phyloP scores from a whole-genome alignment of 768 basidiomycete genomes.

The Podaxis rugospora region DNA sequence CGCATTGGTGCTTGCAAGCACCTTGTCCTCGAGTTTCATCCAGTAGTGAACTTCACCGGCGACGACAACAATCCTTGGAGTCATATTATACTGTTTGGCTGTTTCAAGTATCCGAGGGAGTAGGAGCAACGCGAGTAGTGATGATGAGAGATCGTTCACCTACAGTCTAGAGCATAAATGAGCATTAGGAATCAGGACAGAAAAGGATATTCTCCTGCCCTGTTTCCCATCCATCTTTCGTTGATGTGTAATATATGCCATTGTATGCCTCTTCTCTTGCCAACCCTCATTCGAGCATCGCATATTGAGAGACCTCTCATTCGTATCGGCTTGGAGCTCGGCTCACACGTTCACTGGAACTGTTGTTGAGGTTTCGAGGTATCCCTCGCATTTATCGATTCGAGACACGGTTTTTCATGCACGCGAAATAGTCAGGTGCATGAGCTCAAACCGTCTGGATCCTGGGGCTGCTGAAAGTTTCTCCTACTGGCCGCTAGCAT shows the following conservation, averaged over 20 bases:
- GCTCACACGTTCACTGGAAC: too few relatives aligned
- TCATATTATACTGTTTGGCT: slow-evolving; percentile 19
- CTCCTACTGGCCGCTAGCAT: too few relatives aligned
- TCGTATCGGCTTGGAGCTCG: too few relatives aligned
- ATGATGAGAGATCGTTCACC: slow-evolving; percentile 36
- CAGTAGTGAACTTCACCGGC: slow-evolving; percentile 34
- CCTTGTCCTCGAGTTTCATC: slow-evolving; percentile 16
- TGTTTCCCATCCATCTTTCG: slow-evolving; percentile 41
- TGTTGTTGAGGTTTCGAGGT: too few relatives aligned
- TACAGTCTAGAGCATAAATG: slow-evolving; percentile 29
- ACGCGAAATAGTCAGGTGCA: too few relatives aligned
- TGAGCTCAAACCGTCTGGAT: too few relatives aligned
- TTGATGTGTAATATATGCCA: slow-evolving; percentile 15
- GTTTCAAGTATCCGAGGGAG: slow-evolving; percentile 35
- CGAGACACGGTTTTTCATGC: too few relatives aligned
- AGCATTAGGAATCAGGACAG: neutral
- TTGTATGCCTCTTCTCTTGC: too few relatives aligned
- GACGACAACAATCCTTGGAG: slow-evolving; percentile 32
- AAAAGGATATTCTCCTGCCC: slow-evolving; percentile 22
- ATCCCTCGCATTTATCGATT: too few relatives aligned
- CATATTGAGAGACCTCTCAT: too few relatives aligned
- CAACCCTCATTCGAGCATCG: too few relatives aligned
- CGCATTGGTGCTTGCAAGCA: slow-evolving; percentile 19
- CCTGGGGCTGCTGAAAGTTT: too few relatives aligned
- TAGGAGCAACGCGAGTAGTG: slow-evolving; percentile 32